A percentile compares a stretch with the other conserved stretches of the same genome.
Evolutionary conservation across 352 stramenopile species (phyloP).

Genomic region (Phytopythium boreale): DNA sequence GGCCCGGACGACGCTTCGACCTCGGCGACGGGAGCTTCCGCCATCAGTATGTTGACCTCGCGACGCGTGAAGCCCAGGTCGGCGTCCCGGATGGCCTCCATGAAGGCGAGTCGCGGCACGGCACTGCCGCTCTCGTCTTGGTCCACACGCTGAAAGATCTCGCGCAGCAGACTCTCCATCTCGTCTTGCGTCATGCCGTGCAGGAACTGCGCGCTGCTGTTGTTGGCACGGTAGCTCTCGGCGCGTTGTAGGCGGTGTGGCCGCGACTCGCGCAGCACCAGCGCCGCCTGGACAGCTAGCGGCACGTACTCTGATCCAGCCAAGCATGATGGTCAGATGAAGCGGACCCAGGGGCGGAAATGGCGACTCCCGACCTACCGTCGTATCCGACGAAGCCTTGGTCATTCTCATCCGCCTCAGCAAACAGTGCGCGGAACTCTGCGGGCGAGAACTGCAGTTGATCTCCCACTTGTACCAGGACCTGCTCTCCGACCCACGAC

Average conservation of each 20-base stretch:
- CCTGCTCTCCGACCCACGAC: conserved; percentile 10
- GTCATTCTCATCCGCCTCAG: conserved; percentile 69
- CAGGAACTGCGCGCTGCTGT: conserved; percentile 48
- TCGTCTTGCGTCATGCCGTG: conserved; percentile 83
- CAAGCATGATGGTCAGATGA: not conserved
- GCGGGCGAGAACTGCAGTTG: conserved; percentile 50
- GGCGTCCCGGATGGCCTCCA: conserved; percentile 60
- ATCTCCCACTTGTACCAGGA: conserved; percentile 38
- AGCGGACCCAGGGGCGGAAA: not conserved
- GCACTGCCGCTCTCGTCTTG: conserved; percentile 40
- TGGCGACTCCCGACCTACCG: conserved; percentile 14
- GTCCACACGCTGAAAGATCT: conserved; percentile 73
- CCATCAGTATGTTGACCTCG: conserved; percentile 80
- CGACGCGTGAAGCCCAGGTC: conserved; percentile 63
- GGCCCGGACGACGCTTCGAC: conserved; percentile 18
- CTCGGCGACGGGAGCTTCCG: conserved; percentile 35
- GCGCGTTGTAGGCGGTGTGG: conserved; percentile 41
- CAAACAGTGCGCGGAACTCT: conserved; percentile 56
- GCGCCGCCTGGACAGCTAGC: conserved; percentile 38
- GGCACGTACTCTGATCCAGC: conserved; percentile 40
- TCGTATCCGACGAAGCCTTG: conserved; percentile 39
- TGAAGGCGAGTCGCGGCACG: conserved; percentile 52
- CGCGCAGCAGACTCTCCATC: conserved; percentile 70
- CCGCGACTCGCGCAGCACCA: conserved; percentile 42
- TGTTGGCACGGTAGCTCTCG: conserved; percentile 34